Evolutionary conservation across 2,329 filamentous ascomycete genomes (phyloP), one percentile per base, ranked within the genome.

Genomic region (Hymenoscyphus scutula): DNA sequence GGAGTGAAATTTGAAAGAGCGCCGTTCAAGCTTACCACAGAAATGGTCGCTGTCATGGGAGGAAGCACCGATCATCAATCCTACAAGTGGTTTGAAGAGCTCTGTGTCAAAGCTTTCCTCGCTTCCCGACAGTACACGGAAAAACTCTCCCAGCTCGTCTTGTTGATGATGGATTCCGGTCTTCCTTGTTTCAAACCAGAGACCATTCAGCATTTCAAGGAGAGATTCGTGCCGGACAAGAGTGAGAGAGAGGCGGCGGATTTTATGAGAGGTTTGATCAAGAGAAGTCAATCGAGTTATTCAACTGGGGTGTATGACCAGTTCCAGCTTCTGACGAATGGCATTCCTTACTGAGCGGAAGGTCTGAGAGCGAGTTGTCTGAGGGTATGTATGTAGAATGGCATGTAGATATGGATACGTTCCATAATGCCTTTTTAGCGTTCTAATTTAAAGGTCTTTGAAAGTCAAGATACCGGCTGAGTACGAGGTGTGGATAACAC

Each of bases 21-120:
- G 0, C 95, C 95, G 0, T 99, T 99, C 83, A 99, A 99, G 79
- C 86, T 99, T 60, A 99, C 95, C 0, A 85, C 87, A 7, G 95
- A 99, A 76, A 99, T 99, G 96, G 84, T 99, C 64, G 91, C 93
- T n/a, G 95, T 99, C 70, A 98, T 99, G 94, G 94, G 95, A 59
- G 93, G 93, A 63, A 88, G 83, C 60, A 89, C 87, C 2, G 87
- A 89, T 51, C 90, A 93, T 59, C 94, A 98, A 76, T 82, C 92
- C 15, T 99, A 96, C 81, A 89, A 89, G 68, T 95, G 91, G 85
- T 99, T 99, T 71, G 95, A 99, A 77, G 94, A 97, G 74, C 84
- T 99, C 45, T 96, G 92, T 72, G 84, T 99, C 74, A 99, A 99
- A 79, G 89, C 93, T 1, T 99, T 97, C 82, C 81, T 99, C 51